Base-by-base conservation (phyloP, 2,329 filamentous ascomycete genomes). In the Plenodomus tracheiphilus region DNA sequence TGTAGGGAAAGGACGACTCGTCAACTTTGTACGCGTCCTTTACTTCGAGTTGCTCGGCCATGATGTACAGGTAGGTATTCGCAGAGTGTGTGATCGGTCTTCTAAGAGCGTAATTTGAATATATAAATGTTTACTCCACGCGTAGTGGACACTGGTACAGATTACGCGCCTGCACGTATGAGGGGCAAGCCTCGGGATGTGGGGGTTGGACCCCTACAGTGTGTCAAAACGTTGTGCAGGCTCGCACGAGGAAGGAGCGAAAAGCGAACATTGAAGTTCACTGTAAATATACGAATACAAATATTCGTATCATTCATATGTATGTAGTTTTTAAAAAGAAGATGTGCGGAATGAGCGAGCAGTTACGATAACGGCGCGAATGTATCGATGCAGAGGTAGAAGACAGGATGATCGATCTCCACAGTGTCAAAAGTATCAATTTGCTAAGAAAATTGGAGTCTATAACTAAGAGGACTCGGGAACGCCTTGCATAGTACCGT, bases 1-100 rank as follows among this genome's bases (percentile, higher is more conserved):
- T 71, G 65, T 82, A 82, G 2, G 67, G 61, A 41, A 70, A 73
- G 4, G 66, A 71, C 15, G 59, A 56, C 15, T 66, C 58, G 62
- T 74, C 69, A 10, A 72, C 47, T 2, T 54, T 64, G 51, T 68
- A 54, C 34, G 66, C 60, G 42, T 72, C 65, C 50, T 68, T 66
- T 46, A 72, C 56, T 48, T 63, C 56, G 7, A 63, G 46, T 42
- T 62, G 55, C 16, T 62, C 54, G 46, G 65, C 48, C 66, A 68
- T 69, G 43, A 37, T 50, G 50, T 39, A 11, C 22, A 17, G 35
- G n/a, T n/a, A 45, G 8, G 17, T 43, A 43, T 36, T 18, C 17
- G 19, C 17, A 13, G 13, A 34, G 36, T 19, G n/a, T 18, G 20
- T 20, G 22, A 32, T 32, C 13, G 17, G 41, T 19, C 19, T 11